These are phyloP conservation scores for Saraca asoca DNA, from an alignment of 331 rosid species.

Conservation along the genomic window DNA sequence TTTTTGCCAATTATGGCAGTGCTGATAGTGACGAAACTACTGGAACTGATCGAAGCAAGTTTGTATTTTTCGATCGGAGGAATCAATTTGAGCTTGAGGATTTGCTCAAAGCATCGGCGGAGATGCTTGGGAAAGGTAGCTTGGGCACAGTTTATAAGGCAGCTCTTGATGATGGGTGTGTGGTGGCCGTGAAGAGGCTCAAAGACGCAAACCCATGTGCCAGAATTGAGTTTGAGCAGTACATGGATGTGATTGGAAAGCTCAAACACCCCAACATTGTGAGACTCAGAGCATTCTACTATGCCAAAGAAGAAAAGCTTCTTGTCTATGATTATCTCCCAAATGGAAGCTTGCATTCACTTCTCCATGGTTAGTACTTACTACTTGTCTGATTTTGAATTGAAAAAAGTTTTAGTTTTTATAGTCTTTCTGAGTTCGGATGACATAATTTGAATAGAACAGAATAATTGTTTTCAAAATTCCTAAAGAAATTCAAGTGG, in stretches of 20 bases:
- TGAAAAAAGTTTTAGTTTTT: neutral
- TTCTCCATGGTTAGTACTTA: conserved; percentile 82
- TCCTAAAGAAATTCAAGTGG: too few species aligned
- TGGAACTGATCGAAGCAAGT: conserved; percentile 74
- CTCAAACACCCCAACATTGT: conserved; percentile 58
- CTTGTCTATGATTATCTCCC: conserved; percentile 79
- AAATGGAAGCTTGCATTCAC: conserved; percentile 84
- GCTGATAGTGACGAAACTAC: conserved; percentile 80
- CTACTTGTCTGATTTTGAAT: conserved; percentile 10
- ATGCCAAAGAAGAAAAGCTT: conserved; percentile 77
- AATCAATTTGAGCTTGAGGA: conserved; percentile 91
- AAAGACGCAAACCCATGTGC: conserved; percentile 91
- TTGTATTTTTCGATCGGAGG: conserved; percentile 83
- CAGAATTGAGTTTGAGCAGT: conserved; percentile 77
- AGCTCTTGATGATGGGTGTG: conserved; percentile 78
- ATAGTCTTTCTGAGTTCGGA: neutral
- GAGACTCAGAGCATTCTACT: conserved; percentile 65
- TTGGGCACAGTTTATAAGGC: conserved; percentile 94
- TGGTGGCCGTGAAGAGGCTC: conserved; percentile 87
- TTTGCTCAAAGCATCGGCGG: conserved; percentile 91
- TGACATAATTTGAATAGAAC: neutral
- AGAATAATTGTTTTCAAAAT: too few species aligned
- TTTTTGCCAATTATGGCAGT: conserved; percentile 63
- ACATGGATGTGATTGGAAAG: conserved; percentile 74
- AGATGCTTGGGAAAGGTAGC: conserved; percentile 98